A percentile compares a stretch with the other conserved stretches of the same genome.
These are phyloP conservation scores for Talaromyces marneffei DNA, from an alignment of 2,329 filamentous ascomycete genomes.

Conservation along the genomic window DNA sequence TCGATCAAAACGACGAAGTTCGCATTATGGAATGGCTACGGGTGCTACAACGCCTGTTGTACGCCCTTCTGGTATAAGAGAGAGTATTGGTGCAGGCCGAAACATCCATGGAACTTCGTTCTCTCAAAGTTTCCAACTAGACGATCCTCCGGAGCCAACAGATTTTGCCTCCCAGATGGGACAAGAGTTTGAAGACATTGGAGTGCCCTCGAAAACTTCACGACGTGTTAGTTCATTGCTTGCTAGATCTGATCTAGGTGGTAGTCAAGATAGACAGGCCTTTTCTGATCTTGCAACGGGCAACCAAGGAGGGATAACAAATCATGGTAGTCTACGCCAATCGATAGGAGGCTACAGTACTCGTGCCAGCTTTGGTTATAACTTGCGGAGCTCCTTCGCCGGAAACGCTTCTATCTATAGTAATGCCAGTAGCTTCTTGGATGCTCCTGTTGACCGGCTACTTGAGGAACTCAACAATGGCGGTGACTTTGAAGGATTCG, in stretches of 20 bases:
- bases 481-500: constrained; percentile 61
- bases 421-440: constrained; percentile 57
- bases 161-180: constrained; percentile 66
- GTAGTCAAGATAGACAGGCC: constrained; percentile 73
- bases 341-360: constrained; percentile 66
- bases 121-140: constrained; percentile 36
- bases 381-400: constrained; percentile 50
- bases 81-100: constrained; percentile 63
- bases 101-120: constrained; percentile 37
- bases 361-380: constrained; percentile 55
- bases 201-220: constrained; percentile 55
- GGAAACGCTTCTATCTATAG: constrained; percentile 44
- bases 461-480: constrained; percentile 62
- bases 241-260: constrained; percentile 77
- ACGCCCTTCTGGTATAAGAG: constrained; percentile 61
- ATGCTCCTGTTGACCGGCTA: constrained; percentile 62
- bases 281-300: constrained; percentile 65
- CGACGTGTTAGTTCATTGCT: constrained; percentile 87
- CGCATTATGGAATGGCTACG: constrained; percentile 58
- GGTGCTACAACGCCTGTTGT: constrained; percentile 69
- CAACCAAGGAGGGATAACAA: constrained; percentile 29
- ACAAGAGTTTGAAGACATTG: constrained; percentile 55
- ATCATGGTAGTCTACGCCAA: constrained; percentile 53
- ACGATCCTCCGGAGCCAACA: constrained; percentile 48
- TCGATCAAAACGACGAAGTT: constrained; percentile 63